Conservation (phyloP, 805 yeast genomes). For the Grigorovia transvaalensis region DNA sequence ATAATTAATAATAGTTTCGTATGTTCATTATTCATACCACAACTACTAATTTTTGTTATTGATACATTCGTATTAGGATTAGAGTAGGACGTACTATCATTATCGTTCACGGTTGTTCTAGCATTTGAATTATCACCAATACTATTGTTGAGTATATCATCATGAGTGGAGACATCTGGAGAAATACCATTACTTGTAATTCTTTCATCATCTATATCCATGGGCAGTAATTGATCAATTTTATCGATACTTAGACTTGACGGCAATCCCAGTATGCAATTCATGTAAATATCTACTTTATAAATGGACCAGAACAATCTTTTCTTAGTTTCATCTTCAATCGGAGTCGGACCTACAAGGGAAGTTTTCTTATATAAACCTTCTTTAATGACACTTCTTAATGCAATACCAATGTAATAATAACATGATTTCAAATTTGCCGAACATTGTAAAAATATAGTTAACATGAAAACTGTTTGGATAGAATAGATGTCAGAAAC, state of each 20-base stretch:
- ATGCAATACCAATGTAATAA: constrained; percentile 80
- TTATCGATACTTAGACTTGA: constrained; percentile 65
- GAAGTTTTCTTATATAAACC: constrained; percentile 70
- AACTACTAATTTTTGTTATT: constrained; percentile 34
- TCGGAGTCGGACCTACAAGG: constrained; percentile 52
- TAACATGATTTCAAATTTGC: constrained; percentile 82
- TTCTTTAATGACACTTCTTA: constrained; percentile 70
- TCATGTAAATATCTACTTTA: constrained; percentile 83
- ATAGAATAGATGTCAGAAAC: constrained; percentile 66
- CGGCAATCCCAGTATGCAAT: constrained; percentile 80
- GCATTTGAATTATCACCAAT: too few relatives aligned
- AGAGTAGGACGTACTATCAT: not conserved
- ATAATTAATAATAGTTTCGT: constrained; percentile 63
- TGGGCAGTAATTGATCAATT: constrained; percentile 78
- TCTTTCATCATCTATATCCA: constrained; percentile 78
- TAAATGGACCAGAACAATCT: constrained; percentile 82
- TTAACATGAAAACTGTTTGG: constrained; percentile 79
- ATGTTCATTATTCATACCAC: constrained; percentile 79
- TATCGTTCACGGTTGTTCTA: not conserved
- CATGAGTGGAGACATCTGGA: too few relatives aligned
- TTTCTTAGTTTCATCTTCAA: constrained; percentile 74
- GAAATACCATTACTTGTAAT: constrained; percentile 43
- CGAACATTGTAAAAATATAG: constrained; percentile 76
- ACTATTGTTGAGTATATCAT: too few relatives aligned
- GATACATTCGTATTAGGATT: not conserved